phyloP scores from a whole-genome alignment of 441 rosid species.

The Croton laevigatus region DNA sequence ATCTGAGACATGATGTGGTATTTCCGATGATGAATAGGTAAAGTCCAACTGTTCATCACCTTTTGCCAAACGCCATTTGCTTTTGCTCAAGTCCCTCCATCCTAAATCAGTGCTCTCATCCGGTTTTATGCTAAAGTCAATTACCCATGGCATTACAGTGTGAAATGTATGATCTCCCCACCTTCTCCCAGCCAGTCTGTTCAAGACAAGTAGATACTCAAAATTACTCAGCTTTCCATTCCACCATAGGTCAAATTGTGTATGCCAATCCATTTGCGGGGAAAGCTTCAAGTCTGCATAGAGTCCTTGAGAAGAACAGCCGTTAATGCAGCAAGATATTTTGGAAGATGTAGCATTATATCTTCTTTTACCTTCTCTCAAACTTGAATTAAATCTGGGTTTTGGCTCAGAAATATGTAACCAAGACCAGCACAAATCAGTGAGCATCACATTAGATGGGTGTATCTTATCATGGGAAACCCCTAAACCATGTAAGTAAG shows the following conservation, averaged over 20 bases:
- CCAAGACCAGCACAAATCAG: constrained; percentile 75
- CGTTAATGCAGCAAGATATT: constrained; percentile 40
- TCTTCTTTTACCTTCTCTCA: constrained; percentile 21
- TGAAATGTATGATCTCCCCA: constrained; percentile 97
- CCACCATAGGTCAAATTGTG: constrained; percentile 81
- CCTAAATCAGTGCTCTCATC: constrained; percentile 70
- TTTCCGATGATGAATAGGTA: constrained; percentile 86
- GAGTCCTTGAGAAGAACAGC: constrained; percentile 52
- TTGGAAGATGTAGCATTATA: constrained; percentile 28
- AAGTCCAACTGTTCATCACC: constrained; percentile 98
- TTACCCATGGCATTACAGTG: constrained; percentile 96
- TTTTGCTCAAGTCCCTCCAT: constrained; percentile 92
- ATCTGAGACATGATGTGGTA: constrained; percentile 96
- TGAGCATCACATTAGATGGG: constrained; percentile 69
- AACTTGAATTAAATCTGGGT: constrained; percentile 27
- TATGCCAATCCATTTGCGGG: constrained; percentile 55
- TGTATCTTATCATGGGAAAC: constrained; percentile 68
- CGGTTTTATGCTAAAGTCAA: constrained; percentile 86
- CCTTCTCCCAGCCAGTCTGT: constrained; percentile 88
- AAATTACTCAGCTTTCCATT: constrained; percentile 86
- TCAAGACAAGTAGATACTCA: constrained; percentile 80
- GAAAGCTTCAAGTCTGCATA: constrained; percentile 67
- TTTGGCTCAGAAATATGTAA: constrained; percentile 45
- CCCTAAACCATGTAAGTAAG: constrained; percentile 65
- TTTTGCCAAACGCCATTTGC: constrained; percentile 97